Evolutionary conservation across 1,284 basidiomycete genomes (phyloP).

Genomic region (Puccinia horiana): DNA sequence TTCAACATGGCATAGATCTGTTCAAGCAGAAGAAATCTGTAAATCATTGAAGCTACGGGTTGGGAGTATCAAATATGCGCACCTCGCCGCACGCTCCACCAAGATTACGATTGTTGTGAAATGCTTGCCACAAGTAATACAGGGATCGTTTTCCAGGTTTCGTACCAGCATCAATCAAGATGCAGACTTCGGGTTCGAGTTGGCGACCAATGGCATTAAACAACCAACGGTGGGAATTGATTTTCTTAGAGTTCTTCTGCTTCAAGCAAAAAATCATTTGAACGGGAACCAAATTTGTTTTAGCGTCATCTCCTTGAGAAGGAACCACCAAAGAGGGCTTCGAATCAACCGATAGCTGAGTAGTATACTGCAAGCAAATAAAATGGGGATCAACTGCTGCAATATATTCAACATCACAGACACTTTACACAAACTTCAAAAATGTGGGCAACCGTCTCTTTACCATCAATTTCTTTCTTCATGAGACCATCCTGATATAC

Average conservation of each 20-base stretch:
- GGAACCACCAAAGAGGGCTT: constrained; percentile 87
- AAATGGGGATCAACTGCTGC: constrained; percentile 79
- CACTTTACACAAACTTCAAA: constrained; percentile 71
- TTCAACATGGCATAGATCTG: constrained; percentile 95
- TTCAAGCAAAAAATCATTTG: constrained; percentile 95
- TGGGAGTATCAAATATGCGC: constrained; percentile 64
- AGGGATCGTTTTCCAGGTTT: constrained; percentile 95
- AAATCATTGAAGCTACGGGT: neutral
- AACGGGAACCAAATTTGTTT: constrained; percentile 82
- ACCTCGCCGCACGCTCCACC: constrained; percentile 83
- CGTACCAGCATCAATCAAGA: constrained; percentile 89
- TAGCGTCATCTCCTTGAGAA: constrained; percentile 68
- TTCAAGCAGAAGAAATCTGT: neutral
- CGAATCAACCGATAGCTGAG: constrained; percentile 71
- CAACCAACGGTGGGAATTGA: constrained; percentile 74
- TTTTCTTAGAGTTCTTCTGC: constrained; percentile 71
- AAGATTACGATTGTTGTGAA: constrained; percentile 71
- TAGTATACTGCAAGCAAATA: constrained; percentile 73
- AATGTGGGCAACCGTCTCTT: constrained; percentile 78
- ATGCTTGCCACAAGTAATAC: constrained; percentile 94
- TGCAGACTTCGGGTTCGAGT: constrained; percentile 83
- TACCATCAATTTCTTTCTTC: constrained; percentile 86
- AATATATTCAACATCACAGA: constrained; percentile 54
- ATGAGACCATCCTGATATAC: constrained; percentile 73
- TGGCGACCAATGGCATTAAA: constrained; percentile 93